Evolutionary conservation across 2,329 filamentous ascomycete species (phyloP).

Genomic region (Colletotrichum lupini): DNA sequence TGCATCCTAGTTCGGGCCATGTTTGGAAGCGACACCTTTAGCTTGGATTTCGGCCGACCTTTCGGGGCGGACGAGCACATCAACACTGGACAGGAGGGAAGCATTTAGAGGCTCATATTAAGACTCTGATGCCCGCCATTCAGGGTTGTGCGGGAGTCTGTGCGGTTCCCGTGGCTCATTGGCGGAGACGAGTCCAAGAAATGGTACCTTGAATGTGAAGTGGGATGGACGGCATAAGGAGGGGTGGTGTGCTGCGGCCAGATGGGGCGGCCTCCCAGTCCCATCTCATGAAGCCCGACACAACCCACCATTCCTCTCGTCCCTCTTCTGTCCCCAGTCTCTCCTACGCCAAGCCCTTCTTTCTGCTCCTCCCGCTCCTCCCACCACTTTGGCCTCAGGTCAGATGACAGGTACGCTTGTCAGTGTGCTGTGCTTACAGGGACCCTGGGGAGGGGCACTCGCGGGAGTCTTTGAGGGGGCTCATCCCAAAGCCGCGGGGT

Average conservation of each 20-base stretch:
- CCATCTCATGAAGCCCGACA: slow-evolving; percentile 30
- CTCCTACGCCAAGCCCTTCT: slow-evolving; percentile 23
- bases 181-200: slow-evolving; percentile 33
- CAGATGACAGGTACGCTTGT: slow-evolving; percentile 20
- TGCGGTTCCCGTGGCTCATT: slow-evolving; percentile 37
- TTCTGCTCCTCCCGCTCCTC: slow-evolving; percentile 31
- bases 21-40: slow-evolving; percentile 29
- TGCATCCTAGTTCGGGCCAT: slow-evolving; percentile 24
- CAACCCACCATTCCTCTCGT: slow-evolving; percentile 28
- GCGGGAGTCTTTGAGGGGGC: background rate
- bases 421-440: background rate
- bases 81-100: slow-evolving; percentile 2
- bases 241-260: slow-evolving; percentile 25
- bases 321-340: slow-evolving; percentile 18
- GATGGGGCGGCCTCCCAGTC: slow-evolving; percentile 34
- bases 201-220: slow-evolving; percentile 28
- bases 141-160: slow-evolving; percentile 40
- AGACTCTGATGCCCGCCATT: slow-evolving; percentile 20
- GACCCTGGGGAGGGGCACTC: background rate
- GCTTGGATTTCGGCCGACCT: slow-evolving; percentile 28
- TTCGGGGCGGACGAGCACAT: background rate
- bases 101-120: slow-evolving; percentile 28
- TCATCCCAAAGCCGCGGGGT: background rate
- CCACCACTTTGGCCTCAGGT: slow-evolving; percentile 14
- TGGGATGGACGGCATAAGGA: slow-evolving; percentile 33